Evolutionary conservation across 163 green algal species (phyloP).

Genomic region (Volvox carteri): DNA sequence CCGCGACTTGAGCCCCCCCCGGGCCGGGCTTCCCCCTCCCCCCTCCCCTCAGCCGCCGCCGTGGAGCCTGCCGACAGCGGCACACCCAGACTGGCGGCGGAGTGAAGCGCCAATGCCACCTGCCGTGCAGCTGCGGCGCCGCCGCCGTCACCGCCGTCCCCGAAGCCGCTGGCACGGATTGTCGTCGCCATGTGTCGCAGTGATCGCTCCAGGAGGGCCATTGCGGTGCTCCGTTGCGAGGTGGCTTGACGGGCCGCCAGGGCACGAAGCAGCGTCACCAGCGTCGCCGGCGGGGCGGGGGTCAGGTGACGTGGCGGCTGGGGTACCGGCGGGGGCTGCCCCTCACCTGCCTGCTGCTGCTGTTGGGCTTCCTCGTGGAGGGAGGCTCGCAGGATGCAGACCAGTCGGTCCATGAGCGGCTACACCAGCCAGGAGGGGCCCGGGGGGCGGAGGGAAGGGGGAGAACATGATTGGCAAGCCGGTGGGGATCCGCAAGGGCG

Average conservation of each 20-base stretch:
- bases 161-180: background rate
- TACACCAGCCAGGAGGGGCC: background rate
- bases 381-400: background rate
- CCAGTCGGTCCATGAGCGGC: constrained; percentile 25
- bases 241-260: background rate
- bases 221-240: constrained; percentile 1
- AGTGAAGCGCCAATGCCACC: constrained; percentile 22
- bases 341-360: background rate
- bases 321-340: background rate
- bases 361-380: background rate
- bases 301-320: background rate
- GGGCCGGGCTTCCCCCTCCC: background rate
- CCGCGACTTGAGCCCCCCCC: background rate
- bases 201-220: background rate
- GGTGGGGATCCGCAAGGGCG: no score
- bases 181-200: background rate
- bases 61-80: background rate
- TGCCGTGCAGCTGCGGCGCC: background rate
- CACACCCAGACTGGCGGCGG: constrained; percentile 1
- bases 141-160: background rate
- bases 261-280: constrained; percentile 35
- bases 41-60: background rate
- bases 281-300: background rate
- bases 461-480: no score
- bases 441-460: no score